Base-by-base conservation (phyloP, 192 early-diverging fungal species). In the Polychytrium aggregatum region DNA sequence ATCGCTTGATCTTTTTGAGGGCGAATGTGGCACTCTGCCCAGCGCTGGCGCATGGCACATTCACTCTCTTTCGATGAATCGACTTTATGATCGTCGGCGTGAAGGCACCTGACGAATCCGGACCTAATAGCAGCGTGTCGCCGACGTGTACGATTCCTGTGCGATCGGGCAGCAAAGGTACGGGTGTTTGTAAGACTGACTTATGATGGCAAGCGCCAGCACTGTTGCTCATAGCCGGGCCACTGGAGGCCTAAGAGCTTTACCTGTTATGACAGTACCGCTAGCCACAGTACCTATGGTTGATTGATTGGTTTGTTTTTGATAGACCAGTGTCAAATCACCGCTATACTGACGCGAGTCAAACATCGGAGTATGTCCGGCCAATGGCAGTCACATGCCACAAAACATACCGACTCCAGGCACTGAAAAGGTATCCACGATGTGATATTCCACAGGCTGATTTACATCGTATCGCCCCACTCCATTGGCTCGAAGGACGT, bases 271-370 rank as follows among this genome's bases (percentile, higher is more conserved):
- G 17, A 95, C 65, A 0, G 86, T 82, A 31, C 92, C 89, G 45
- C 79, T 83, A 2, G 91, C 92, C 5, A 95, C 89, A 1, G 92
- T 95, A n/a, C n/a, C n/a, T n/a, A n/a, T n/a, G n/a, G n/a, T n/a
- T n/a, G n/a, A n/a, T n/a, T n/a, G n/a, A n/a, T n/a, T n/a, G n/a
- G n/a, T n/a, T n/a, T n/a, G n/a, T n/a, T n/a, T n/a, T n/a, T n/a
- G n/a, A n/a, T n/a, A n/a, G n/a, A n/a, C n/a, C n/a, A n/a, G n/a
- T n/a, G n/a, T n/a, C n/a, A n/a, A n/a, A n/a, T n/a, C n/a, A n/a
- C n/a, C n/a, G n/a, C n/a, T n/a, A n/a, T n/a, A n/a, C n/a, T n/a
- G n/a, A n/a, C n/a, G n/a, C n/a, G n/a, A n/a, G n/a, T n/a, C n/a
- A n/a, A n/a, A n/a, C n/a, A n/a, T n/a, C n/a, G n/a, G n/a, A n/a